Evolutionary conservation across 106 monocot genomes (phyloP).

Genomic region (Dendrobium chrysotoxum): DNA sequence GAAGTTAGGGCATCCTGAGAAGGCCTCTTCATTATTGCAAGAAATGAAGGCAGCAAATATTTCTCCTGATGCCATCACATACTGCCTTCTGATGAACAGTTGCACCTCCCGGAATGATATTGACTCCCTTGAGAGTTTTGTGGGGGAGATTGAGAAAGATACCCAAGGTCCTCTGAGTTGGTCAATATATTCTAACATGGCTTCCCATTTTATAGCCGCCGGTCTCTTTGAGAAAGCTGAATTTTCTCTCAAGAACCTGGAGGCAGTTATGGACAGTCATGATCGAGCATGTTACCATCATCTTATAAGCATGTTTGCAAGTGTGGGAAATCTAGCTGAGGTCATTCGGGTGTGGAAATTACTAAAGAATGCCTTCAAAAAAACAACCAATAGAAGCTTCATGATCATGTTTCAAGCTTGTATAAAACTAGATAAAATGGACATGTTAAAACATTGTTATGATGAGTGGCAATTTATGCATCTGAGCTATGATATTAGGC

Average conservation of each 20-base stretch:
- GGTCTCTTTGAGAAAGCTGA: conserved; percentile 39
- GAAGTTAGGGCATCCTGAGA: conserved; percentile 35
- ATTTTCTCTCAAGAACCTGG: conserved; percentile 46
- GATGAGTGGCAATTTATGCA: conserved; percentile 38
- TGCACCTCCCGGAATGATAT: conserved; percentile 31
- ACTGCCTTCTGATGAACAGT: conserved; percentile 29
- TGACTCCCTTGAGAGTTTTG: conserved; percentile 25
- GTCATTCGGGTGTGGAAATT: conserved; percentile 58
- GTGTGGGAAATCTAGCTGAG: conserved; percentile 37
- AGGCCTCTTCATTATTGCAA: conserved; percentile 15
- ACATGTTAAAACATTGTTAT: conserved; percentile 35
- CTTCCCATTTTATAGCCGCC: conserved; percentile 34
- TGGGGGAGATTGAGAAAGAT: conserved; percentile 20
- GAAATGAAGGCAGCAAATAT: conserved; percentile 38
- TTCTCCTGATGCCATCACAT: conserved; percentile 22
- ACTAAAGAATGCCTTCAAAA: conserved; percentile 23
- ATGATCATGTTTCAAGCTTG: conserved; percentile 39
- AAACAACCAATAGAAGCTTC: conserved; percentile 51
- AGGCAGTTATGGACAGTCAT: conserved; percentile 31
- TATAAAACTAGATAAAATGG: conserved; percentile 35
- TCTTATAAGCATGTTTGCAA: conserved; percentile 53
- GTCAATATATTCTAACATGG: conserved; percentile 32
- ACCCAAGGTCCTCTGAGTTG: conserved; percentile 13
- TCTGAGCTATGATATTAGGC: conserved; percentile 29
- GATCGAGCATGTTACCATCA: conserved; percentile 38